Conservation (phyloP, 2,329 filamentous ascomycete species). For the Diaporthe helianthi region DNA sequence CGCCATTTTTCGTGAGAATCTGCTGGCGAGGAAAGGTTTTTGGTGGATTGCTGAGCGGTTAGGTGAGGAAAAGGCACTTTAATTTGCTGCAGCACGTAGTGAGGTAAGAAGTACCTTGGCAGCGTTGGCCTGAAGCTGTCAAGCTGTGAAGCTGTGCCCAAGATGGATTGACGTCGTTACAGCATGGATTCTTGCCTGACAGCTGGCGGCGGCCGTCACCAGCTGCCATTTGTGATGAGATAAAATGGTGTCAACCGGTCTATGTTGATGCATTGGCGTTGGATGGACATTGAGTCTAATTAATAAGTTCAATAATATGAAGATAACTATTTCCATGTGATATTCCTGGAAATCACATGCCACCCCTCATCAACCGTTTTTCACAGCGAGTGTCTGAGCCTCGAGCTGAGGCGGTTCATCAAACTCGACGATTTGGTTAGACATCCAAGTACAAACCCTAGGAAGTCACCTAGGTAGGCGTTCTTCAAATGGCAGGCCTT, state of each 20-base stretch:
- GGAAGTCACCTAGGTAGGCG: too few species aligned
- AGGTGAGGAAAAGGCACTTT: neutral
- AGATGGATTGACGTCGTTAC: neutral
- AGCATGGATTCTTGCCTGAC: neutral
- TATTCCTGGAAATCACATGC: too few species aligned
- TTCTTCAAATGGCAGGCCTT: constrained; percentile 5
- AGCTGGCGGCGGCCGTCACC: neutral
- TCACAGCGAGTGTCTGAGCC: neutral
- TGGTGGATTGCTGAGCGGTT: neutral
- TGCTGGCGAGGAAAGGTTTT: neutral
- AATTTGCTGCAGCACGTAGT: neutral
- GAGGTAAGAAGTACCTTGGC: constrained; percentile 6
- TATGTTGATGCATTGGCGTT: neutral
- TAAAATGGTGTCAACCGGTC: neutral
- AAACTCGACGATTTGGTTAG: neutral
- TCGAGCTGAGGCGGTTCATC: neutral
- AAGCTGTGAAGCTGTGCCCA: neutral
- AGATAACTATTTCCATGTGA: neutral
- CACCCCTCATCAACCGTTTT: neutral
- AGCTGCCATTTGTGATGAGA: neutral
- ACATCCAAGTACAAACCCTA: neutral
- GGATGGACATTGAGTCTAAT: too few species aligned
- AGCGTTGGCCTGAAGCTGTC: neutral
- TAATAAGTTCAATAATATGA: neutral
- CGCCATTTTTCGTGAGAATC: constrained; percentile 6